These are phyloP conservation scores for Scortechinia acanthostroma DNA, from an alignment of 2,329 filamentous ascomycete species.

Conservation along the genomic window DNA sequence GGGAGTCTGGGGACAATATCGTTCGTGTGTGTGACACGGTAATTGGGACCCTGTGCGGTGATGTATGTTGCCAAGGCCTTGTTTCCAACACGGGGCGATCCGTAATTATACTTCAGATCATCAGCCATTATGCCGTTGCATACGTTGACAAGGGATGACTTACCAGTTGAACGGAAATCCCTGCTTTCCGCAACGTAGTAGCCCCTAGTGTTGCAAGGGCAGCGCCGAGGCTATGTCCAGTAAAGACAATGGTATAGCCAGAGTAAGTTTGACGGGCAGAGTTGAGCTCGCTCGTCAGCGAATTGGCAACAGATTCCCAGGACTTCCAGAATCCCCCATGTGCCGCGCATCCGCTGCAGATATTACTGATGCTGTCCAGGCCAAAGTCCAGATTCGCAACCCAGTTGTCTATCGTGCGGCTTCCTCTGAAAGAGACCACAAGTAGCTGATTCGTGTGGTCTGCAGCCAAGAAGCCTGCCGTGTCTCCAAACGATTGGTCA, in stretches of 20 bases:
- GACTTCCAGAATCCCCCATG: background rate
- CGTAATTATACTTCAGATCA: conserved; percentile 25
- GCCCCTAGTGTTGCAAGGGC: background rate
- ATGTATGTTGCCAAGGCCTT: conserved; percentile 23
- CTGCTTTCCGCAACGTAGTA: background rate
- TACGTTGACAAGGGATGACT: too few relatives aligned
- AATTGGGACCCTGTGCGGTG: conserved; percentile 21
- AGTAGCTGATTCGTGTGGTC: conserved; percentile 30
- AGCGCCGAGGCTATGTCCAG: conserved; percentile 2
- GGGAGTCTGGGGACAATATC: conserved; percentile 27
- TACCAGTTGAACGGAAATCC: background rate
- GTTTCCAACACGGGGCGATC: conserved; percentile 30
- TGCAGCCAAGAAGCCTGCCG: conserved; percentile 34
- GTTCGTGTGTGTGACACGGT: conserved; percentile 24
- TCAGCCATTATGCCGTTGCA: background rate
- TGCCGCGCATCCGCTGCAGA: background rate
- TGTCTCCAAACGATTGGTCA: too few relatives aligned
- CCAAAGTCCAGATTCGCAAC: conserved; percentile 19
- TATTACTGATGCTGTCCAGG: conserved; percentile 5
- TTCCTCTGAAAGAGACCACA: conserved; percentile 24
- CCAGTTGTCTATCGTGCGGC: conserved; percentile 17
- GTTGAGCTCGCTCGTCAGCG: background rate
- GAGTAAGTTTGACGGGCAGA: conserved; percentile 6
- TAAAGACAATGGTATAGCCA: conserved; percentile 1
- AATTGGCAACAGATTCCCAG: background rate